Percentiles rank a stretch among this genome's conserved stretches.
Conservation (phyloP, 306 rosid genomes). For the Boehmeria nivea region DNA sequence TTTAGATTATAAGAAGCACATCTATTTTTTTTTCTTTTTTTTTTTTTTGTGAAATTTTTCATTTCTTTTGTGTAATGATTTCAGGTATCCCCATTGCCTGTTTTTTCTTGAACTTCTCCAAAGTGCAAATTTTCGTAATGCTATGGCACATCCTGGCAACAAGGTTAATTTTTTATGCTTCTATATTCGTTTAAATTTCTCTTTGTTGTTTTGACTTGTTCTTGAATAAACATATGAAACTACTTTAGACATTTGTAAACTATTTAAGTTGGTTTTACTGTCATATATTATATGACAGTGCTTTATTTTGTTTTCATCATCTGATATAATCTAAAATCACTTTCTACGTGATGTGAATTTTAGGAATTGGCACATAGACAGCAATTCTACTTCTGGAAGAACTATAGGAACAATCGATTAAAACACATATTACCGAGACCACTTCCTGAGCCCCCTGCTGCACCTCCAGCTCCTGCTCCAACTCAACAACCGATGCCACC, state of each 20-base stretch:
- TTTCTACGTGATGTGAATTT: slow-evolving; percentile 7
- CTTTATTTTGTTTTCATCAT: background rate
- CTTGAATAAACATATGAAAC: background rate
- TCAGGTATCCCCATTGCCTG: slow-evolving; percentile 94
- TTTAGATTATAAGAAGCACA: background rate
- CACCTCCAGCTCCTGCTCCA: slow-evolving; percentile 45
- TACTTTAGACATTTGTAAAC: background rate
- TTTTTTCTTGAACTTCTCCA: slow-evolving; percentile 93
- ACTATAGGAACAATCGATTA: slow-evolving; percentile 80
- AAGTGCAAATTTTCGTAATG: slow-evolving; percentile 77
- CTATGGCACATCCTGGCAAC: slow-evolving; percentile 95
- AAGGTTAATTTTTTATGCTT: slow-evolving; percentile 46
- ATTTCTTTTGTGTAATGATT: slow-evolving; percentile 2
- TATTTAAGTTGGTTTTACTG: background rate
- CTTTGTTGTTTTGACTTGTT: background rate
- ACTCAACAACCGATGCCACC: slow-evolving; percentile 53
- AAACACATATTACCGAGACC: slow-evolving; percentile 85
- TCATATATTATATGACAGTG: background rate
- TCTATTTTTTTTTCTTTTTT: background rate
- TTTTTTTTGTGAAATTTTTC: background rate
- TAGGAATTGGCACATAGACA: slow-evolving; percentile 94
- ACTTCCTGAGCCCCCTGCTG: slow-evolving; percentile 65
- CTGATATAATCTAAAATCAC: background rate
- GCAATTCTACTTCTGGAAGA: slow-evolving; percentile 98
- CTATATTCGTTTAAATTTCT: background rate